A percentile compares a stretch with the other conserved stretches of the same genome.
phyloP scores from a whole-genome alignment of 116 monocot genomes.

The Trichopus zeylanicus region DNA sequence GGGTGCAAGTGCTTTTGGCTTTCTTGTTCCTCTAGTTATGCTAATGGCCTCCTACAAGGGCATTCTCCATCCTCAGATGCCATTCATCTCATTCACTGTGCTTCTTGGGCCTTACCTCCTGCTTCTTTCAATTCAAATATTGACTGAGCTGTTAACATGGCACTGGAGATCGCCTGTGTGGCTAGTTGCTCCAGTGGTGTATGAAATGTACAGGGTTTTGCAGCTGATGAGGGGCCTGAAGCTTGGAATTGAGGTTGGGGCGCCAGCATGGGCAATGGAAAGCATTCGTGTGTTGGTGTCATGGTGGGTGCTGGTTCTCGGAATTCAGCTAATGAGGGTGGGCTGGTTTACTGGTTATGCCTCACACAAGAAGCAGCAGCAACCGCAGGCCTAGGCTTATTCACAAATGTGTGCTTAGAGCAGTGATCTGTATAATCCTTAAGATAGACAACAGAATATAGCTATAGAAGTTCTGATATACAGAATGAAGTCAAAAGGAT shows the following conservation, averaged over 20 bases:
- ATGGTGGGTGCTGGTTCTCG: constrained; percentile 85
- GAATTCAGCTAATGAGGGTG: constrained; percentile 77
- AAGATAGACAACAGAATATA: no score
- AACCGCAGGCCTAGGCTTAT: no score
- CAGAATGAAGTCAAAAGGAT: no score
- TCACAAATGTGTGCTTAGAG: no score
- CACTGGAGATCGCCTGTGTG: constrained; percentile 92
- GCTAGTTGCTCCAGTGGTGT: constrained; percentile 76
- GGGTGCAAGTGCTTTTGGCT: constrained; percentile 49
- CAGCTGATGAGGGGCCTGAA: constrained; percentile 84
- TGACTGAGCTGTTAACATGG: constrained; percentile 87
- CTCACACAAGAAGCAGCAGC: constrained; percentile 5
- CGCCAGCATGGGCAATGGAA: constrained; percentile 60
- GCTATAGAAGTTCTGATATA: no score
- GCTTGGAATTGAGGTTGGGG: constrained; percentile 55
- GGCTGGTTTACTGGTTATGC: constrained; percentile 74
- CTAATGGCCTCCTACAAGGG: constrained; percentile 43
- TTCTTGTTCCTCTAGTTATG: constrained; percentile 45
- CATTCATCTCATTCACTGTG: constrained; percentile 55
- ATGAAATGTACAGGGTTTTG: constrained; percentile 76
- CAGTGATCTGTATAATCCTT: no score
- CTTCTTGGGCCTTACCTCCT: constrained; percentile 79
- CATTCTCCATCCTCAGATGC: constrained; percentile 35
- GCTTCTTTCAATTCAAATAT: constrained; percentile 59
- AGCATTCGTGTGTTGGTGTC: constrained; percentile 69